These are phyloP conservation scores for Penicillium daleae DNA, from an alignment of 495 filamentous ascomycete species.

Conservation along the genomic window DNA sequence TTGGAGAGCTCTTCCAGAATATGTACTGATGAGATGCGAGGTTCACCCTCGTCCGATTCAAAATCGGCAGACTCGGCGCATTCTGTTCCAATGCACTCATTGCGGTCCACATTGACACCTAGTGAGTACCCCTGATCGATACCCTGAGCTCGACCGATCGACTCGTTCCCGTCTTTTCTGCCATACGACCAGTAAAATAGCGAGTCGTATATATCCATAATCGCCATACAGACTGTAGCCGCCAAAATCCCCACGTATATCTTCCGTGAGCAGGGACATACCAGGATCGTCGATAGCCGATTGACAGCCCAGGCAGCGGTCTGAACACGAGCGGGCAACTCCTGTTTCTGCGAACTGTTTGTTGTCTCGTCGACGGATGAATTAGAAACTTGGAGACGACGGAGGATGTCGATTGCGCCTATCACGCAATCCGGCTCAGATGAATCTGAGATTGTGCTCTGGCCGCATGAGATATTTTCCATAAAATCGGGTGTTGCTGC, in stretches of 20 bases:
- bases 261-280: constrained; percentile 22
- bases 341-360: neutral
- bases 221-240: constrained; percentile 18
- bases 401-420: constrained; percentile 6
- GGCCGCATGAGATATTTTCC: neutral
- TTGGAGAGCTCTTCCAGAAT: constrained; percentile 23
- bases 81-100: neutral
- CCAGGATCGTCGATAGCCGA: constrained; percentile 20
- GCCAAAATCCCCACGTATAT: constrained; percentile 19
- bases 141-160: neutral
- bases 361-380: neutral
- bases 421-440: constrained; percentile 13
- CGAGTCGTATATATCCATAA: constrained; percentile 23
- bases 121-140: neutral
- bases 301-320: constrained; percentile 6
- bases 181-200: neutral
- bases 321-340: neutral
- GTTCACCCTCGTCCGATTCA: neutral
- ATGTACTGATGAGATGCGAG: neutral
- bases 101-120: neutral
- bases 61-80: neutral
- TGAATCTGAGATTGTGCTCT: constrained; percentile 4
- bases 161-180: neutral
- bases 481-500: no score
- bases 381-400: neutral